These are phyloP conservation scores for Blastocrithidia nonstop DNA, from an alignment of 208 protist species.

Conservation along the genomic window DNA sequence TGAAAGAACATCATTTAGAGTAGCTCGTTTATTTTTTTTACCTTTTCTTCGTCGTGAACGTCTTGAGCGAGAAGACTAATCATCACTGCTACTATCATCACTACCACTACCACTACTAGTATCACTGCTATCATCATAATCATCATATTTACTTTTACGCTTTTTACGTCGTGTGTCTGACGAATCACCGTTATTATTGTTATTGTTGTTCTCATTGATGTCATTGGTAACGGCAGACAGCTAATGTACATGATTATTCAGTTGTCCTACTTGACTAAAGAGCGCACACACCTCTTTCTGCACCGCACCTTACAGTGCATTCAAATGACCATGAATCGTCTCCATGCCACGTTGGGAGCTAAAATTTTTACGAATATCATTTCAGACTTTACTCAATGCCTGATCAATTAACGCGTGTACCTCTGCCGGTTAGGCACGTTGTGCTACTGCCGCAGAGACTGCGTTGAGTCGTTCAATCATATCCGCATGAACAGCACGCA, in stretches of 20 bases:
- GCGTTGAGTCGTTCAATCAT: slow-evolving; percentile 59
- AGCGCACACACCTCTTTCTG: slow-evolving; percentile 44
- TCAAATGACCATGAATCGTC: slow-evolving; percentile 35
- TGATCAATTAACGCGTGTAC: slow-evolving; percentile 41
- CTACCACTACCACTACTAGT: no score
- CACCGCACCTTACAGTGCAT: slow-evolving; percentile 46
- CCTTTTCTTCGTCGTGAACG: no score
- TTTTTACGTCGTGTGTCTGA: slow-evolving; percentile 2
- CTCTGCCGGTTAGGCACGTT: slow-evolving; percentile 16
- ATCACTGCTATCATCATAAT: no score
- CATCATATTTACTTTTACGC: no score
- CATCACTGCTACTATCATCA: no score
- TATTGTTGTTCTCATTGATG: slow-evolving; percentile 10
- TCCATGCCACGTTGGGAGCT: slow-evolving; percentile 31
- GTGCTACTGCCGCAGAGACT: slow-evolving; percentile 16
- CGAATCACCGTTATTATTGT: slow-evolving; percentile 6
- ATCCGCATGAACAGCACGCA: slow-evolving; percentile 54
- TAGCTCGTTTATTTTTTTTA: no score
- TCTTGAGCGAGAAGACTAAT: no score
- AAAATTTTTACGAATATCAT: slow-evolving; percentile 31
- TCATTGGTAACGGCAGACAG: no score
- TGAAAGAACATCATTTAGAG: no score
- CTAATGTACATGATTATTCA: slow-evolving; percentile 17
- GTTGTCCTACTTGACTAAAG: slow-evolving; percentile 16
- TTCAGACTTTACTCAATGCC: slow-evolving; percentile 54